Conservation (phyloP, 2,329 filamentous ascomycete genomes). For the Pseudogymnoascus sp. region DNA sequence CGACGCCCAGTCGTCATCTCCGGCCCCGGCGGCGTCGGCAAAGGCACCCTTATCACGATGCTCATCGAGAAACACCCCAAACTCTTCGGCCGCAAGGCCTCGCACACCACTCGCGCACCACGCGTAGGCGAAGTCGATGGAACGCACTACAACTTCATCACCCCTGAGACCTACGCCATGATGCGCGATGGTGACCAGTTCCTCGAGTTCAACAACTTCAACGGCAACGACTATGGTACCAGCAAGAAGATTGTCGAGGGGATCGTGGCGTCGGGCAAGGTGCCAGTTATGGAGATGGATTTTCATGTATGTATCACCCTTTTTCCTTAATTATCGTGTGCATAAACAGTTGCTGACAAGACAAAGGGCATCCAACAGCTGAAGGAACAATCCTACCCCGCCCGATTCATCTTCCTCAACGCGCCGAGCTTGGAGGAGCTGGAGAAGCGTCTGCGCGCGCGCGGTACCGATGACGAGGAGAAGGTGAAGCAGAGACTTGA, state of each 20-base stretch:
- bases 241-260: constrained; percentile 44
- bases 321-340: background rate
- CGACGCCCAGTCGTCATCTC: constrained; percentile 55
- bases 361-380: constrained; percentile 45
- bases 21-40: constrained; percentile 53
- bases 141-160: constrained; percentile 48
- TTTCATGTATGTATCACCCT: constrained; percentile 38
- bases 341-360: constrained; percentile 9
- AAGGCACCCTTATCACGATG: constrained; percentile 52
- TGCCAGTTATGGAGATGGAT: constrained; percentile 48
- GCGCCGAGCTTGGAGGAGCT: constrained; percentile 33
- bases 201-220: constrained; percentile 44
- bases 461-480: constrained; percentile 37
- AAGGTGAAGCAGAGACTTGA: constrained; percentile 37
- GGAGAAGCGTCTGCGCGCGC: constrained; percentile 34
- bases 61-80: constrained; percentile 56
- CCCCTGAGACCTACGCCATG: constrained; percentile 44
- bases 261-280: constrained; percentile 45
- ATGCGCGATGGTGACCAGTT: constrained; percentile 52
- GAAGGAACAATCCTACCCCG: constrained; percentile 47
- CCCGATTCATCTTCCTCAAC: constrained; percentile 45
- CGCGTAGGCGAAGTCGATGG: constrained; percentile 43
- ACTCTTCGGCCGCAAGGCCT: constrained; percentile 51
- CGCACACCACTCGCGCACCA: constrained; percentile 45
- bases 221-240: constrained; percentile 46